Evolutionary conservation across 2,329 filamentous ascomycete species (phyloP).

Genomic region (Fusarium sp.): DNA sequence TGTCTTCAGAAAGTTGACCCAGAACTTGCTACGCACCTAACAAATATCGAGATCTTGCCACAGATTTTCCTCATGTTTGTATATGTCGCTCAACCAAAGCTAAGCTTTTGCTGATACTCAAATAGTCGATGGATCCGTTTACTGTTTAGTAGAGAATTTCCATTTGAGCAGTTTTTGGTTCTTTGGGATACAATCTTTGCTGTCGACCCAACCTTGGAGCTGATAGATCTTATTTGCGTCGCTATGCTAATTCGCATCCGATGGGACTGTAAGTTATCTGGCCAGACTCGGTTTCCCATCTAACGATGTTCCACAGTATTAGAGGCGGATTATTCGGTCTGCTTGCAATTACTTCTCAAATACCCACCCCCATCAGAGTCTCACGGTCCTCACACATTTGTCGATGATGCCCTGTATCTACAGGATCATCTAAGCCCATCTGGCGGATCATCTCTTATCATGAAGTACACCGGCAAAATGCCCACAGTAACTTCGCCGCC

Average conservation of each 20-base stretch:
- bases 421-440: conserved; percentile 68
- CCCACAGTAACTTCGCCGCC: conserved; percentile 50
- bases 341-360: conserved; percentile 81
- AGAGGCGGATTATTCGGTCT: conserved; percentile 86
- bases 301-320: conserved; percentile 66
- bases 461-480: conserved; percentile 72
- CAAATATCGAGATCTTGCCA: conserved; percentile 86
- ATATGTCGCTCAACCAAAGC: too few species aligned
- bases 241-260: conserved; percentile 92
- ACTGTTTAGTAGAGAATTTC: conserved; percentile 91
- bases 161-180: conserved; percentile 81
- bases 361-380: conserved; percentile 75
- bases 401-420: conserved; percentile 84
- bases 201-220: conserved; percentile 78
- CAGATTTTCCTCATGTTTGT: conserved; percentile 93
- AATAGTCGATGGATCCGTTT: conserved; percentile 89
- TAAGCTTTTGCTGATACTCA: conserved; percentile 1
- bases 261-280: conserved; percentile 75
- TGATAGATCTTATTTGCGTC: conserved; percentile 91
- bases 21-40: conserved; percentile 82
- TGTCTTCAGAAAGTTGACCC: conserved; percentile 81
- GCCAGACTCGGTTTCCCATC: conserved; percentile 1
- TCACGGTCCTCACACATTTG: conserved; percentile 78
- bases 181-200: conserved; percentile 95
- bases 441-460: conserved; percentile 72